phyloP scores from a whole-genome alignment of 179 eudicot genomes.

The Camellia oleifera region DNA sequence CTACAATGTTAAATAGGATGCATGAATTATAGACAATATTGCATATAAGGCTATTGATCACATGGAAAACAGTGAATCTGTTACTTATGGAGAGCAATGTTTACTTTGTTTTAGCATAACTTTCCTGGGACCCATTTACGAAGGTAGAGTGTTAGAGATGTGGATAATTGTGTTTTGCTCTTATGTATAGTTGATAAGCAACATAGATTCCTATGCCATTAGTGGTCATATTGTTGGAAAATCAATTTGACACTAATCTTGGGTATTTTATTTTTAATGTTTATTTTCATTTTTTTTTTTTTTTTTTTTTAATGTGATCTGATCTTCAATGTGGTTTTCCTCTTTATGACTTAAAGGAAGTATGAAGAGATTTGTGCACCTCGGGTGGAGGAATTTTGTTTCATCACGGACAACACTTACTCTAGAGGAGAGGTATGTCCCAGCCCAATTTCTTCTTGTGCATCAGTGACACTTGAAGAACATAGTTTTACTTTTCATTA shows the following conservation, averaged over 20 bases:
- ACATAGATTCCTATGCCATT: neutral
- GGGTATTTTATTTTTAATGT: neutral
- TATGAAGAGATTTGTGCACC: constrained; percentile 86
- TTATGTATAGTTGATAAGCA: neutral
- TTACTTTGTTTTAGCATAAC: neutral
- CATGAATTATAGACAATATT: neutral
- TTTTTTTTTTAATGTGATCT: neutral
- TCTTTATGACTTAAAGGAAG: constrained; percentile 42
- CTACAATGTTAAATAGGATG: constrained; percentile 1
- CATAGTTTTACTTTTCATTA: neutral
- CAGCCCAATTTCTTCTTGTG: neutral
- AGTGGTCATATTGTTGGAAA: neutral
- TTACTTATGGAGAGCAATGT: neutral
- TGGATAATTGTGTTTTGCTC: neutral
- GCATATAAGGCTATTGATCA: neutral
- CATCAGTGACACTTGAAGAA: neutral
- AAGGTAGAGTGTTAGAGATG: neutral
- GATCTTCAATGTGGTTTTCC: constrained; percentile 3
- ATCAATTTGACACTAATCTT: neutral
- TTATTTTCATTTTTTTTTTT: neutral
- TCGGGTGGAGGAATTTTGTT: constrained; percentile 79
- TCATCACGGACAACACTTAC: constrained; percentile 85
- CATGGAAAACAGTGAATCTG: neutral
- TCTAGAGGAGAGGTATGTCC: constrained; percentile 61
- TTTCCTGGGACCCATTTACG: neutral